Evolutionary conservation across 148 eudicot genomes (phyloP).

Genomic region (Fallopia convolvulus): DNA sequence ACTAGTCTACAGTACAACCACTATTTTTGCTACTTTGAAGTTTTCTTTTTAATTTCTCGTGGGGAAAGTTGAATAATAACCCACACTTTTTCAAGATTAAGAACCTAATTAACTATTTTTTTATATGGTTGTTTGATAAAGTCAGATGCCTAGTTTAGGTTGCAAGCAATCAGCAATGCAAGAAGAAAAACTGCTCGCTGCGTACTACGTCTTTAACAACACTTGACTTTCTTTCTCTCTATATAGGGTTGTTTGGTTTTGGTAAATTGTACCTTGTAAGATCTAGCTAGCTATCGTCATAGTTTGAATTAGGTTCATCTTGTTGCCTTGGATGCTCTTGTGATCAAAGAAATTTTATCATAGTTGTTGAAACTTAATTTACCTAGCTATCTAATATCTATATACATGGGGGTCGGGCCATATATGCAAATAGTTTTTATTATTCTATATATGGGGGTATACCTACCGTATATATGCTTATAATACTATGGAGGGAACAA

Average conservation of each 20-base stretch:
- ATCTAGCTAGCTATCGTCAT: not conserved
- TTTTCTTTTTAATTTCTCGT: not conserved
- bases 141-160: constrained; percentile 9
- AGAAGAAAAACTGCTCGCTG: not conserved
- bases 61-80: not conserved
- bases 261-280: not conserved
- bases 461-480: too few relatives aligned
- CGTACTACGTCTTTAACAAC: not conserved
- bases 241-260: not conserved
- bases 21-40: not conserved
- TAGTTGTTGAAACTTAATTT: constrained; percentile 1
- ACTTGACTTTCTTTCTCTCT: not conserved
- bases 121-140: not conserved
- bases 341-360: not conserved
- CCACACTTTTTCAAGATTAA: not conserved
- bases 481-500: not conserved
- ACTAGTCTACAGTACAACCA: not conserved
- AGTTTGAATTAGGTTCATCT: not conserved
- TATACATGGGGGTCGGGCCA: not conserved
- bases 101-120: not conserved
- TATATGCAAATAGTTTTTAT: too few relatives aligned
- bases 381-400: too few relatives aligned
- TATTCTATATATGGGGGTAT: too few relatives aligned
- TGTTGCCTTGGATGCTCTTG: not conserved
- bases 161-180: not conserved